Conservation (phyloP, 1,139 yeast genomes). For the Protomyces lactucae-debilis region DNA sequence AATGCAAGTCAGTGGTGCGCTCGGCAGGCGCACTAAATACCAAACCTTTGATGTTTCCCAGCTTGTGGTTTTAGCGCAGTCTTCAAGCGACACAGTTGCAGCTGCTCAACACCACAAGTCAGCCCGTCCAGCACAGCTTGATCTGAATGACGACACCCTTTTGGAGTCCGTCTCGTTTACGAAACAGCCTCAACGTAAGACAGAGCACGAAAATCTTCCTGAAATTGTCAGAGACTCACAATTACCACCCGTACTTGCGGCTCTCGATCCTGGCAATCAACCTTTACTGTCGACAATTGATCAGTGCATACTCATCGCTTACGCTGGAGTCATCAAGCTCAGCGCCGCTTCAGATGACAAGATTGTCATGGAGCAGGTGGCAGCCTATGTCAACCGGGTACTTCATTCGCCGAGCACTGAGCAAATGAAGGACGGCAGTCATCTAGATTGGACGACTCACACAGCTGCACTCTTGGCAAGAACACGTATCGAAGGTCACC, state of each 20-base stretch:
- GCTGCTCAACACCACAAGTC: conserved; percentile 37
- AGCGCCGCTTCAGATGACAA: conserved; percentile 45
- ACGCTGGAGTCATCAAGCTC: conserved; percentile 54
- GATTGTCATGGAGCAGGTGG: conserved; percentile 73
- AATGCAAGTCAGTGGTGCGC: conserved; percentile 75
- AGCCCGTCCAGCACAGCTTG: conserved; percentile 34
- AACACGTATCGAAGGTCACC: conserved; percentile 71
- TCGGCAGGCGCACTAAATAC: conserved; percentile 79
- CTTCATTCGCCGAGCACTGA: conserved; percentile 41
- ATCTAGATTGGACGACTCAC: conserved; percentile 66
- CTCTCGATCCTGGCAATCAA: conserved; percentile 71
- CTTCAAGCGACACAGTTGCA: conserved; percentile 11
- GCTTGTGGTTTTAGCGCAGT: conserved; percentile 69
- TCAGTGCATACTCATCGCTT: conserved; percentile 61
- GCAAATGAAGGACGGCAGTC: background rate
- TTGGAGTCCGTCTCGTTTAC: conserved; percentile 58
- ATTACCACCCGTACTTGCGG: conserved; percentile 54
- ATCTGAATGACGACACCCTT: conserved; percentile 68
- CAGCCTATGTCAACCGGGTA: conserved; percentile 68
- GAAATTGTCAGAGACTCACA: conserved; percentile 40
- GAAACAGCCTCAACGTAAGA: background rate
- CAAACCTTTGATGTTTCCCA: conserved; percentile 69
- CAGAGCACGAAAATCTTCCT: background rate
- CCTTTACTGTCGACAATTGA: conserved; percentile 70
- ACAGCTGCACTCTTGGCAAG: conserved; percentile 88